phyloP scores from a whole-genome alignment of 768 basidiomycete genomes.

The Gloeopeniophorella convolvens region DNA sequence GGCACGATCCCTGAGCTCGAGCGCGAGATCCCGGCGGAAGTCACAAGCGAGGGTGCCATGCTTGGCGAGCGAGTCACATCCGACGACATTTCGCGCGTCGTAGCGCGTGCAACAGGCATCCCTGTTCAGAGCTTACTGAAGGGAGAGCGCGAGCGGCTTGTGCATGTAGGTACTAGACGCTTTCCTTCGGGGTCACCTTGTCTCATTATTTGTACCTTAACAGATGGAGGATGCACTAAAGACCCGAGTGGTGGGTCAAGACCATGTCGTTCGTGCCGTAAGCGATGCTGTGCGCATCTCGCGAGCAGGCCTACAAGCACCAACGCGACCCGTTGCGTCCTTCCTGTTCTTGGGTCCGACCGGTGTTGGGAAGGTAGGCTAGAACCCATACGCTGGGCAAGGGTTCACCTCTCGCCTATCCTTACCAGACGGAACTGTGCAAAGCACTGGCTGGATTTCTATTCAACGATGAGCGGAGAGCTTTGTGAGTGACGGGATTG shows the following conservation, averaged over 20 bases:
- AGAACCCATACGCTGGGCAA: slow-evolving; percentile 6
- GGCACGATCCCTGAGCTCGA: slow-evolving; percentile 80
- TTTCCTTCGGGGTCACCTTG: neutral
- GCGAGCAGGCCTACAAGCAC: slow-evolving; percentile 83
- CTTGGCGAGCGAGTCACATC: slow-evolving; percentile 83
- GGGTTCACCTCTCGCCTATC: neutral
- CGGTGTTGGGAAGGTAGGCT: slow-evolving; percentile 71
- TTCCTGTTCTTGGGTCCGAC: slow-evolving; percentile 90
- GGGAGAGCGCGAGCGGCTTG: slow-evolving; percentile 84
- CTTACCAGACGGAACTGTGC: slow-evolving; percentile 70
- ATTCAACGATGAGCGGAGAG: slow-evolving; percentile 83
- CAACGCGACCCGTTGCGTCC: slow-evolving; percentile 84
- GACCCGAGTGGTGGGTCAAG: slow-evolving; percentile 81
- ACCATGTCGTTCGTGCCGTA: slow-evolving; percentile 78
- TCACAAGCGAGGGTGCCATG: slow-evolving; percentile 48
- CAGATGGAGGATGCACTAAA: slow-evolving; percentile 84
- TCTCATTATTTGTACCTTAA: slow-evolving; percentile 1
- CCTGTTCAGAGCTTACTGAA: slow-evolving; percentile 84
- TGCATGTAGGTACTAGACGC: slow-evolving; percentile 61
- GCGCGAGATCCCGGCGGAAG: slow-evolving; percentile 54
- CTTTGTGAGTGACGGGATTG: slow-evolving; percentile 51
- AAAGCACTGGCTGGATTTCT: slow-evolving; percentile 86
- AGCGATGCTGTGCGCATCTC: slow-evolving; percentile 91
- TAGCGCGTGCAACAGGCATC: slow-evolving; percentile 85
- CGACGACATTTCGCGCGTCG: slow-evolving; percentile 84